Evolutionary conservation across 495 filamentous ascomycete genomes (phyloP), one percentile per base, ranked within the genome.

Genomic region (Lepidopterella palustris): DNA sequence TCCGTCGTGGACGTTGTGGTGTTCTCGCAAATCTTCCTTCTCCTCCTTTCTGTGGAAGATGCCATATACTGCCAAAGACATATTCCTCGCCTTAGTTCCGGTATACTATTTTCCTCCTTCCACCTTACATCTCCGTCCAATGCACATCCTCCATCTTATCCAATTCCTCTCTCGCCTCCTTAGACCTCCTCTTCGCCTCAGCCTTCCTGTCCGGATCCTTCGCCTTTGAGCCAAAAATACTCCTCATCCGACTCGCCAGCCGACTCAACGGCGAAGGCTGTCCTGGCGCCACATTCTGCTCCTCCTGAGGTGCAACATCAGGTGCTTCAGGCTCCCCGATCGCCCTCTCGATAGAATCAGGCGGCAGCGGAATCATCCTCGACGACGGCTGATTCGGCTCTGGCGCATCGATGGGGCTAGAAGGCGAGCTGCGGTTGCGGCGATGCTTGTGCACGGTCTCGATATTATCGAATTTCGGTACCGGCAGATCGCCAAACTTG

Each of bases 81-180:
- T n/a, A n/a, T n/a, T n/a, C n/a, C n/a, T n/a, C n/a, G n/a, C n/a
- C n/a, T n/a, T n/a, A n/a, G n/a, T n/a, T n/a, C n/a, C n/a, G n/a
- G n/a, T n/a, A n/a, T n/a, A n/a, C n/a, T n/a, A n/a, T n/a, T n/a
- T n/a, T n/a, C n/a, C n/a, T n/a, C n/a, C n/a, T n/a, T n/a, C n/a
- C n/a, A n/a, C n/a, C 35, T 60, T 25, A 60, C 58, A 60, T 48
- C 15, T 60, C 58, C 25, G 58, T 60, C 58, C 58, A 60, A 51
- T 60, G 58, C n/a, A 55, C 49, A 9, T 60, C 29, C 31, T 60
- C 58, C 6, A 45, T 25, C 13, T 25, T 20, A 8, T 56, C 60
- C 24, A 63, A 6, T 5, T 63, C 60, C 13, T 53, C 24, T 26
- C 40, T 28, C 28, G 9, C 42, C 15, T 40, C 35, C 15, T 50